Evolutionary conservation across 129 eudicot species (phyloP), one percentile per base, ranked within the genome.

Genomic region (Flaveria linearis): DNA sequence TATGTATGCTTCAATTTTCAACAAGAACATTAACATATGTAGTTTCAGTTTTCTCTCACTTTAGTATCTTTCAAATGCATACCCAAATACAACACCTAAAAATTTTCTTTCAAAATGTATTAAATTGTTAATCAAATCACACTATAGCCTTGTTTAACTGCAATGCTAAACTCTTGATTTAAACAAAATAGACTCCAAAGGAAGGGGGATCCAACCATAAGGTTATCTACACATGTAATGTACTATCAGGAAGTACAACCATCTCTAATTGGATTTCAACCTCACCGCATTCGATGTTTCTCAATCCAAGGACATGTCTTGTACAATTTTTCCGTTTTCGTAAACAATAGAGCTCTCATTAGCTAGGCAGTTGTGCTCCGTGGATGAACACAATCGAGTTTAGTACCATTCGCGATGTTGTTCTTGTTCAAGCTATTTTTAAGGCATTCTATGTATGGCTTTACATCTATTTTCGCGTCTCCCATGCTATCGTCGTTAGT

Each of bases 401-500:
- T 85, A 0, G 90, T 86, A 30, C 95, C 95, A 53, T 80, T 71
- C 7, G 86, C 83, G 25, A 88, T 80, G 28, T 75, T 74, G 68
- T 73, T 63, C 28, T 71, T 64, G n/a, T 84, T 89, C 69, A 88
- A 63, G 15, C 88, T 85, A 86, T 58, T 81, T 74, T 67, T 81
- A 46, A 88, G 28, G 58, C 91, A 88, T 43, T 86, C 84, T 36
- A 88, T 36, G 71, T 84, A 86, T 1, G 92, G 90, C 52, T 75
- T 79, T 16, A 91, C 73, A 41, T 86, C 88, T 51, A 91, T 83
- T 11, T 76, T 73, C 13, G 95, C 86, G 3, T 65, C 71, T 7
- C 97, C 97, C 97, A 88, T 86, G 68, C 50, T 76, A 68, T 91
- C 97, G 10, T 88, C 90, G 0, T 16, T 81, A 15, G 82, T 84